These are phyloP conservation scores for Chrysopogon serrulatus DNA, from an alignment of 176 grass and related monocot species.

Conservation along the genomic window DNA sequence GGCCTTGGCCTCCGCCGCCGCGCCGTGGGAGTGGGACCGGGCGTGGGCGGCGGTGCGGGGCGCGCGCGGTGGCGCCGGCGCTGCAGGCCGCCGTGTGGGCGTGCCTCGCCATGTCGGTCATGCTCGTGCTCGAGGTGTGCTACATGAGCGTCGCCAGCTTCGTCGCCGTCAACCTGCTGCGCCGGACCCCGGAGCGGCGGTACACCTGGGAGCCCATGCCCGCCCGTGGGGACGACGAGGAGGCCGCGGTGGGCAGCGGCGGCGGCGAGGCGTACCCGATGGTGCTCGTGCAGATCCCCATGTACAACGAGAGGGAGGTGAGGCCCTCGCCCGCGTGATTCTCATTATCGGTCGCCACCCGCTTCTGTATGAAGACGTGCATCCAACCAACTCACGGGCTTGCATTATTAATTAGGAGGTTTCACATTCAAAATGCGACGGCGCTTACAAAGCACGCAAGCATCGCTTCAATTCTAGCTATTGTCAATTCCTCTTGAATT, in stretches of 20 bases:
- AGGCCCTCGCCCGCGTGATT: background rate
- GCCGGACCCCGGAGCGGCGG: slow-evolving; percentile 47
- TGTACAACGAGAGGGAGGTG: slow-evolving; percentile 86
- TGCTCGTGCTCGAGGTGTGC: slow-evolving; percentile 60
- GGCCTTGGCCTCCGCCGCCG: background rate
- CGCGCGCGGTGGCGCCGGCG: slow-evolving; percentile 40
- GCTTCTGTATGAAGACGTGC: background rate
- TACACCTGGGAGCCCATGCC: slow-evolving; percentile 70
- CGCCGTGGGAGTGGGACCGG: background rate
- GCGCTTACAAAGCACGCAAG: background rate
- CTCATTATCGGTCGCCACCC: background rate
- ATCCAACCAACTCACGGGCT: background rate
- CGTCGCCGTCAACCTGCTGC: slow-evolving; percentile 43
- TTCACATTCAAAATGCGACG: background rate
- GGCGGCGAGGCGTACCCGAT: slow-evolving; percentile 34
- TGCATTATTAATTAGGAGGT: background rate
- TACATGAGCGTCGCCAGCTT: slow-evolving; percentile 62
- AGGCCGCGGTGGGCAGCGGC: background rate
- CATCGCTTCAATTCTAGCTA: background rate
- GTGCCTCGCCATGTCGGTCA: slow-evolving; percentile 76
- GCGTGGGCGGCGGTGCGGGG: slow-evolving; percentile 35
- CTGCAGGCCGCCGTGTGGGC: slow-evolving; percentile 37
- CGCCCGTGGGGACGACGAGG: slow-evolving; percentile 4
- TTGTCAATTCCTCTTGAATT: background rate
- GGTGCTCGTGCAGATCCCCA: slow-evolving; percentile 98